Evolutionary conservation across 2,329 filamentous ascomycete species (phyloP), one percentile per base, ranked within the genome.

Genomic region (Cadophora gregata): DNA sequence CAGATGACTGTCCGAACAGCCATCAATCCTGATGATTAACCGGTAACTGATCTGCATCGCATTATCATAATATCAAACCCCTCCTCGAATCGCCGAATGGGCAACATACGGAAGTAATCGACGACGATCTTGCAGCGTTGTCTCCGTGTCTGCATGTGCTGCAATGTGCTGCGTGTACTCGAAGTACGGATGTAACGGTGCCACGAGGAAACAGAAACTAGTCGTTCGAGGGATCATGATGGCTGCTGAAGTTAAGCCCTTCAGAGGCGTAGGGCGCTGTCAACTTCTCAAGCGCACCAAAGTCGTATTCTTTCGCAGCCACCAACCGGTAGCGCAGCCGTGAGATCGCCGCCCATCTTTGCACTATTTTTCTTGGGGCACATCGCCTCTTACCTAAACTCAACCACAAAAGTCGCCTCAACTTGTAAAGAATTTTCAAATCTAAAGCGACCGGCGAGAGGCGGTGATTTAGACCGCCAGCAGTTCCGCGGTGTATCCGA

Each of bases 111-210:
- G n/a, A 38, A 38, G 27, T 33, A 10, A n/a, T 42, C 36, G 25
- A 45, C 24, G 38, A 33, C 36, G 36, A 59, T 59, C 56, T 59
- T 45, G 25, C 21, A 45, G 36, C 21, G 24, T 56, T 56, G 21
- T 19, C 10, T 14, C 14, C 38, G 38, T 42, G 33, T 36, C 8
- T 42, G 38, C 38, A 42, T 42, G 38, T 42, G 38, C 14, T 42
- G 12, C 38, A 42, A 12, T 1, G 36, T 14, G 6, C 5, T 38
- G 38, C 14, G 24, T 53, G 24, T 27, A 53, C n/a, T 21, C 7
- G n/a, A 24, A 50, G 24, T 21, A 50, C 24, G 27, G 21, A 45
- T n/a, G 33, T 36, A 56, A 56, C 33, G 33, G 38, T 45, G 33
- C 56, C 36, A 59, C 24, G 33, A 42, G 38, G 9, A 21, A 27